Base-by-base conservation (phyloP, 1,139 yeast species). In the Pichiaceae sp. region DNA sequence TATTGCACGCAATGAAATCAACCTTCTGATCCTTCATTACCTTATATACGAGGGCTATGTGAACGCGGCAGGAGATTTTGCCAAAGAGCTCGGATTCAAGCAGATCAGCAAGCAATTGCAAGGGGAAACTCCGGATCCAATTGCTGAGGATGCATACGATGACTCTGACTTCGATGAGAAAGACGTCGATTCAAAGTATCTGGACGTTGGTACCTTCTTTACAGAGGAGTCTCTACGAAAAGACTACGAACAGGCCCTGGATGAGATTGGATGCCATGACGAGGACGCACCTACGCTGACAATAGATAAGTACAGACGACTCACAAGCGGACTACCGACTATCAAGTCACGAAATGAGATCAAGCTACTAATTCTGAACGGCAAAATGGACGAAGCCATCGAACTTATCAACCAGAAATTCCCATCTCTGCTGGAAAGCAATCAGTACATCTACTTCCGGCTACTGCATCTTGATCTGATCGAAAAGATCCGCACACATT, bases 391-490 rank as follows among this genome's bases (percentile, higher is more conserved):
- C 5, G 56, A 57, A 15, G 75, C 77, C 0, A 70, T 75, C 3
- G 53, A 57, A 21, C 57, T 62, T 38, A 63, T 76, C 17, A 68
- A 70, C 45, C 57, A 63, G 34, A 55, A 66, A 36, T 76, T 69
- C 52, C 83, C 84, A 0, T 63, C 68, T 1, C 58, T 77, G 16
- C 56, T 77, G 20, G 82, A 75, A 43, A 58, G 67, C 25, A 73
- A 75, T 47, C 71, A 72, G 42, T 58, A 70, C 28, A 58, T 80
- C n/a, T 79, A 79, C 50, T 80, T 79, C 57, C 74, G 75, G 53
- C 57, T 81, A 29, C 56, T 78, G 37, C 62, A 83, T 37, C 58
- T 80, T 40, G 75, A 74, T 44, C 57, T 79, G 38, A 72, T 78
- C 28, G 86, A 79, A 53, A 75, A 75, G 74, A 78, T 79, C 25